Conservation (phyloP, 2,329 filamentous ascomycete species). For the Coniochaeta sp. region DNA sequence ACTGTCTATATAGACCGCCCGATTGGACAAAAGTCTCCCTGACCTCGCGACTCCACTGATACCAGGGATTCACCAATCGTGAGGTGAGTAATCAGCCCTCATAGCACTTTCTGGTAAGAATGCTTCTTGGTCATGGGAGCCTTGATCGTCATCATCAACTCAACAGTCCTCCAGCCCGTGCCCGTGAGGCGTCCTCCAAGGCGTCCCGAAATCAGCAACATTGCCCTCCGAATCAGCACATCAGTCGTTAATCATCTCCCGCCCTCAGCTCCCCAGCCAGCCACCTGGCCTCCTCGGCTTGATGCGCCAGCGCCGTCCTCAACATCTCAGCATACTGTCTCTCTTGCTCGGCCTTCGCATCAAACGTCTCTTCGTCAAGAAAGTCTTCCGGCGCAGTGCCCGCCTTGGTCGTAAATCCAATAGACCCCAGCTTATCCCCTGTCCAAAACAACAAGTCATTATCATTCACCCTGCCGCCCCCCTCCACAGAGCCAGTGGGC, state of each 20-base stretch:
- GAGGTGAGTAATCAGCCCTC: neutral
- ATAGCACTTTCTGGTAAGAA: neutral
- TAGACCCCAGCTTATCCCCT: constrained; percentile 70
- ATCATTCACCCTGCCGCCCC: constrained; percentile 29
- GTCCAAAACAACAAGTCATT: constrained; percentile 83
- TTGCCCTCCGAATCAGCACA: constrained; percentile 14
- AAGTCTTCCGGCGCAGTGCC: constrained; percentile 41
- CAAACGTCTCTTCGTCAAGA: constrained; percentile 33
- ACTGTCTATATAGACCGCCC: neutral
- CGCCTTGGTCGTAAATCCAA: constrained; percentile 51
- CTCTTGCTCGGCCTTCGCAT: constrained; percentile 47
- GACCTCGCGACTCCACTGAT: neutral
- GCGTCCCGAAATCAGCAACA: constrained; percentile 5
- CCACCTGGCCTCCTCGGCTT: constrained; percentile 59
- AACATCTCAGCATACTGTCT: constrained; percentile 44
- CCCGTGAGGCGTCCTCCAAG: too few species aligned
- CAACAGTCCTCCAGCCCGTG: too few species aligned
- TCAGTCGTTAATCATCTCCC: constrained; percentile 39
- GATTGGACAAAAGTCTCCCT: neutral
- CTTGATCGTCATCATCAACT: neutral
- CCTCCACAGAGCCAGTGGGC: constrained; percentile 38
- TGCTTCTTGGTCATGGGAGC: neutral
- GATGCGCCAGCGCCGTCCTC: constrained; percentile 64
- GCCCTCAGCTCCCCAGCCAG: constrained; percentile 58
- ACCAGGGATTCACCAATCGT: neutral